Evolutionary conservation across 345 rosid species (phyloP).

Genomic region (Salix viminalis): DNA sequence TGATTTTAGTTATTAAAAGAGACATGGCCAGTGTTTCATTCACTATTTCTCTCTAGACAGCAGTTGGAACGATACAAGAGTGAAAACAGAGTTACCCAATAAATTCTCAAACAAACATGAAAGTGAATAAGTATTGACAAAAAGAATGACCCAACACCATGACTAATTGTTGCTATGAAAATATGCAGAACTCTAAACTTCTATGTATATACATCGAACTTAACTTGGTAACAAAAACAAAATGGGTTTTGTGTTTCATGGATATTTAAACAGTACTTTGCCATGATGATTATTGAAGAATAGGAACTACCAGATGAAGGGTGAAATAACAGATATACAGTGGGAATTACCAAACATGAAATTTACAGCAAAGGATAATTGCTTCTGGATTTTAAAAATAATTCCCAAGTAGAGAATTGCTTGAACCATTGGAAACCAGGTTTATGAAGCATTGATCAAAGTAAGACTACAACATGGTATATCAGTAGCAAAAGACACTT

Average conservation of each 20-base stretch:
- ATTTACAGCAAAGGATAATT: background rate
- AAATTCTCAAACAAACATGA: background rate
- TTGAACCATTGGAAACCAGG: slow-evolving; percentile 1
- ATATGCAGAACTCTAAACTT: background rate
- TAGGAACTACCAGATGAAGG: background rate
- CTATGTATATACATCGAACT: background rate
- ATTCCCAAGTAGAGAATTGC: background rate
- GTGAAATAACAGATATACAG: background rate
- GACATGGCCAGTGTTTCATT: background rate
- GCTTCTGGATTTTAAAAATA: background rate
- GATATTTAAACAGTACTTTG: slow-evolving; percentile 5
- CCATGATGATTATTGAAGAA: background rate
- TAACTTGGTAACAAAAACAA: background rate
- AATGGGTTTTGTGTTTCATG: background rate
- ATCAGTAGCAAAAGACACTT: background rate
- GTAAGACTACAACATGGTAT: background rate
- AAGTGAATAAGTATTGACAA: background rate
- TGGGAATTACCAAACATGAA: background rate
- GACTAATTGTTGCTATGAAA: background rate
- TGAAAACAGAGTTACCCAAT: background rate
- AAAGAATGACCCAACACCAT: background rate
- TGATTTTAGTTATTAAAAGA: background rate
- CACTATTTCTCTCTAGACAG: background rate
- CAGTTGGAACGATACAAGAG: background rate
- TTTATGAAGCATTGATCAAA: background rate